Conservation (phyloP, 169 alveolate species). For the Plasmodium blacklocki region DNA sequence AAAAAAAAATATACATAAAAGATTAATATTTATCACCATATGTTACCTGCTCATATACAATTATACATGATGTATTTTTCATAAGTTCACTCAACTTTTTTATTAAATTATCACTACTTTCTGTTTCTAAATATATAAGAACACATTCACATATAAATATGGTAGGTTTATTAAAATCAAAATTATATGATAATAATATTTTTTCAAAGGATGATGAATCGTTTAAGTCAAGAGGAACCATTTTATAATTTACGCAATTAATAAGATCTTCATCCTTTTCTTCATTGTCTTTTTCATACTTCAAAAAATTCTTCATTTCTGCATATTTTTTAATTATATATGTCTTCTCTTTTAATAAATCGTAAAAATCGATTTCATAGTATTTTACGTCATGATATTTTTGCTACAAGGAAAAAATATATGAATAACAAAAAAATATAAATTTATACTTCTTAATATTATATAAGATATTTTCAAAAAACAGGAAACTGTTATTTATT, state of each 20-base stretch:
- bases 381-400: slow-evolving; percentile 30
- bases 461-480: too few species aligned
- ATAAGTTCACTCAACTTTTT: slow-evolving; percentile 48
- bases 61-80: slow-evolving; percentile 60
- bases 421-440: neutral
- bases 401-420: slow-evolving; percentile 26
- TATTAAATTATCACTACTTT: slow-evolving; percentile 68
- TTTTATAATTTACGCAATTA: slow-evolving; percentile 65
- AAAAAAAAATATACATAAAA: neutral
- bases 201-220: slow-evolving; percentile 10
- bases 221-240: slow-evolving; percentile 61
- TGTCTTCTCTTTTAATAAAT: slow-evolving; percentile 40
- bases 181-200: slow-evolving; percentile 21
- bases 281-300: slow-evolving; percentile 14
- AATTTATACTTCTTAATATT: neutral
- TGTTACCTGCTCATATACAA: slow-evolving; percentile 77
- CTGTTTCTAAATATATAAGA: slow-evolving; percentile 70
- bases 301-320: slow-evolving; percentile 36
- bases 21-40: neutral
- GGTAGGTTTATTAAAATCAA: slow-evolving; percentile 73
- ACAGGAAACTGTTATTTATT: neutral
- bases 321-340: slow-evolving; percentile 39
- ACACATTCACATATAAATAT: slow-evolving; percentile 80
- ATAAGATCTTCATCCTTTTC: slow-evolving; percentile 30
- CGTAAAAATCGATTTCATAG: slow-evolving; percentile 66